A percentile compares a stretch with the other conserved stretches of the same genome.
phyloP scores from a whole-genome alignment of 257 asterid genomes.

The Linaria vulgaris region DNA sequence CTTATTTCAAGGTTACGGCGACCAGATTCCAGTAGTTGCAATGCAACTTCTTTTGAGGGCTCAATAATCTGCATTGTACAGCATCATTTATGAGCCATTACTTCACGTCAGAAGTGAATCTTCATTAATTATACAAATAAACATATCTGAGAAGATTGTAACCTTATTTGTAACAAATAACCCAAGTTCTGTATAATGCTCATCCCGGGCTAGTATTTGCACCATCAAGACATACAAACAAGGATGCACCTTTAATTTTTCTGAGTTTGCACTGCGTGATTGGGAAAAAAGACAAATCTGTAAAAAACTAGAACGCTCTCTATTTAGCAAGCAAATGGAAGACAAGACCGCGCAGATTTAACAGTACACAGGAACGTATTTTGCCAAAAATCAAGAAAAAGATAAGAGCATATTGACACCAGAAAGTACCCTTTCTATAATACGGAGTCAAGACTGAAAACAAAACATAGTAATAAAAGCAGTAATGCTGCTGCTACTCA shows the following conservation, averaged over 20 bases:
- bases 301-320: constrained; percentile 12
- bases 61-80: constrained; percentile 68
- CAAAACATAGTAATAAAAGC: neutral
- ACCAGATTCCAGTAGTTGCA: constrained; percentile 83
- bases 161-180: constrained; percentile 80
- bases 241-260: constrained; percentile 69
- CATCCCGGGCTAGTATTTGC: constrained; percentile 83
- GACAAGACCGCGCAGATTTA: constrained; percentile 10
- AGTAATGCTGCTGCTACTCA: constrained; percentile 1
- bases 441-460: constrained; percentile 7
- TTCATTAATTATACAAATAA: constrained; percentile 13
- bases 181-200: constrained; percentile 73
- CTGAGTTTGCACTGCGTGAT: constrained; percentile 67
- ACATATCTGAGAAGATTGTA: constrained; percentile 14
- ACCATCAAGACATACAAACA: constrained; percentile 66
- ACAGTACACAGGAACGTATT: constrained; percentile 8
- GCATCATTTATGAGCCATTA: constrained; percentile 21
- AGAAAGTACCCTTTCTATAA: constrained; percentile 3
- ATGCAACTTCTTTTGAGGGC: constrained; percentile 92
- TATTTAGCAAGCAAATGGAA: constrained; percentile 24
- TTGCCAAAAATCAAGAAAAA: constrained; percentile 19
- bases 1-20: constrained; percentile 60
- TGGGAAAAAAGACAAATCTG: constrained; percentile 22
- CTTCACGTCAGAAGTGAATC: neutral
- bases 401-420: neutral